Base-by-base conservation (phyloP, 2,329 filamentous ascomycete species). In the Exophiala bonariae region DNA sequence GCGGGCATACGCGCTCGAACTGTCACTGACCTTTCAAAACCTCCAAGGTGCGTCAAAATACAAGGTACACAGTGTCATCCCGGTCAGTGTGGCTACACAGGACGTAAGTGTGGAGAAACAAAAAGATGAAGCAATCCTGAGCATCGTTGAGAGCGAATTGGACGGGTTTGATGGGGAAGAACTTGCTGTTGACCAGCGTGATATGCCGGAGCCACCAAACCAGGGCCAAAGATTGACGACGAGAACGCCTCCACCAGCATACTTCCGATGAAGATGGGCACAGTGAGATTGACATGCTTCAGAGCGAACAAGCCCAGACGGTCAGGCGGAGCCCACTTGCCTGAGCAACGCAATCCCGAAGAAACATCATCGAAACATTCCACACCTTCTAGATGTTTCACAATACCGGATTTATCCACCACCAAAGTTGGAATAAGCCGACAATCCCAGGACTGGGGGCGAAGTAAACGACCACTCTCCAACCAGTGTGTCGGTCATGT, bases 11-110 rank as follows among this genome's bases (percentile, higher is more conserved):
- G 40, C 34, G 11, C 43, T 55, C 10, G 37, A 55, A 13, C 23
- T 55, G 18, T 41, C 45, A 3, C 22, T 55, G 17, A 23, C 39
- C 14, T 55, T 55, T 35, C 45, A 48, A n/a, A 45, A 49, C 26
- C 7, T 49, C 9, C 45, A 47, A 18, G 52, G 52, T 13, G 45
- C 49, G 22, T 45, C 52, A 6, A 50, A 49, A 31, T 55, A 55
- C 40, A 52, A 31, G 13, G 7, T 52, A n/a, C 31, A 37, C 19
- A 40, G 13, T n/a, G 16, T 26, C 17, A 44, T 55, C 6, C 46
- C 52, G 11, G 19, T 55, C 26, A 22, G 26, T 11, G 39, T 55
- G 9, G 17, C 37, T 2, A 26, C 52, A 3, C 14, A 34, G 23
- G 38, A 41, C 10, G 46, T 30, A 18, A 36, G 23, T 5, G 42